Conservation (phyloP, 257 asterid species). For the Echium plantagineum region DNA sequence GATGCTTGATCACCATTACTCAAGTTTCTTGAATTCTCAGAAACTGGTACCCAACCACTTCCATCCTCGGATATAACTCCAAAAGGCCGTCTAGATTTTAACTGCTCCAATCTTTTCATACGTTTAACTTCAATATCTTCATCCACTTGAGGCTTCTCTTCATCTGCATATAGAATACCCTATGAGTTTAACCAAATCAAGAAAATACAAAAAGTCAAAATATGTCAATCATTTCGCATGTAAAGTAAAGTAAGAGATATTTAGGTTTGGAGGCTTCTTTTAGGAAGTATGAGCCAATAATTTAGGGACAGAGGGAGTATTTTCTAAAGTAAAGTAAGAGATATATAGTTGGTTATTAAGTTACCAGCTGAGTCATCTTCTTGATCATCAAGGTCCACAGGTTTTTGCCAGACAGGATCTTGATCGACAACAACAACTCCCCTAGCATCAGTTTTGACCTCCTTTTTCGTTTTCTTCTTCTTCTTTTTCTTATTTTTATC, state of each 20-base stretch:
- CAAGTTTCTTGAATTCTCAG: constrained; percentile 16
- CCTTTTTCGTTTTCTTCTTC: constrained; percentile 40
- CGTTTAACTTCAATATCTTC: constrained; percentile 81
- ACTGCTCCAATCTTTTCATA: constrained; percentile 63
- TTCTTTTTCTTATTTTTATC: constrained; percentile 49
- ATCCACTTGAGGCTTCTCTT: constrained; percentile 74
- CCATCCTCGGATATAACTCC: constrained; percentile 88
- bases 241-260: too few species aligned
- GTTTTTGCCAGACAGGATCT: constrained; percentile 84
- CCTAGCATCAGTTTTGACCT: constrained; percentile 24
- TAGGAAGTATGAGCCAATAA: too few species aligned
- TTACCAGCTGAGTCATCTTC: constrained; percentile 49
- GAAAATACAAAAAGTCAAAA: too few species aligned
- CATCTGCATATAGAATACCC: constrained; percentile 28
- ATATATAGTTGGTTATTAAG: too few species aligned
- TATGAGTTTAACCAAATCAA: constrained; percentile 1
- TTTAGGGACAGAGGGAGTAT: too few species aligned
- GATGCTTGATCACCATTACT: constrained; percentile 13
- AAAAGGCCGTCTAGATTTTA: constrained; percentile 41
- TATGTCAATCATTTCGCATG: too few species aligned
- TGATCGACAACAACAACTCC: constrained; percentile 67
- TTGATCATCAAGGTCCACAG: constrained; percentile 45
- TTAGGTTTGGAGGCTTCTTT: too few species aligned
- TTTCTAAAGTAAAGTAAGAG: too few species aligned
- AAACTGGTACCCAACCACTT: constrained; percentile 81